Conservation (phyloP, 768 basidiomycete species). For the Chlorophyllum brunneum region DNA sequence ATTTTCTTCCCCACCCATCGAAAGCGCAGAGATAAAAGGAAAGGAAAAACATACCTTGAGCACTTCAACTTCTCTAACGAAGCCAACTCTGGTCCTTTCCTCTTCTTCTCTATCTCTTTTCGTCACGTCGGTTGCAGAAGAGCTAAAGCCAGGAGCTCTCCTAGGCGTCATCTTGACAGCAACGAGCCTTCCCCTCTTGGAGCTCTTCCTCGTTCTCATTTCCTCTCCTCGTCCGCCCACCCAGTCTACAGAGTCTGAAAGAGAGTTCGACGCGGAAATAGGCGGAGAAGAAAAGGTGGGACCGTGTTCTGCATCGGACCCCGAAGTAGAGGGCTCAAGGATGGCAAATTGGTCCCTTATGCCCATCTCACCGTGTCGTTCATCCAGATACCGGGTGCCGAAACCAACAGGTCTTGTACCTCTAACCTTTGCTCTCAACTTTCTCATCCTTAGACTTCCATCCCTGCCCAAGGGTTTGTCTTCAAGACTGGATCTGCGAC, state of each 20-base stretch:
- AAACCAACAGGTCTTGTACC: conserved; percentile 19
- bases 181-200: conserved; percentile 29
- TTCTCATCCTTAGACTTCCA: conserved; percentile 14
- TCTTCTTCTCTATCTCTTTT: conserved; percentile 30
- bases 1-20: background rate
- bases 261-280: background rate
- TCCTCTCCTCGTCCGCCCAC: background rate
- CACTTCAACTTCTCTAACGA: conserved; percentile 81
- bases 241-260: background rate
- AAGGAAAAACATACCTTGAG: conserved; percentile 53
- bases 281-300: background rate
- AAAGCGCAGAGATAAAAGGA: conserved; percentile 4
- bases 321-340: background rate
- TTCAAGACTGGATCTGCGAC: conserved; percentile 12
- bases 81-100: conserved; percentile 71
- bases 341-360: background rate
- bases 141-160: conserved; percentile 12
- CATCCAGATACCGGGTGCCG: conserved; percentile 21
- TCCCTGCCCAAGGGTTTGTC: conserved; percentile 9
- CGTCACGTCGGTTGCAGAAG: conserved; percentile 2
- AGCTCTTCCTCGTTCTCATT: conserved; percentile 1
- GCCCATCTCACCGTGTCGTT: conserved; percentile 28
- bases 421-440: conserved; percentile 25
- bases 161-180: conserved; percentile 47
- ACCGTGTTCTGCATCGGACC: background rate